phyloP scores from a whole-genome alignment of 805 yeast genomes.

The Candida verbasci region DNA sequence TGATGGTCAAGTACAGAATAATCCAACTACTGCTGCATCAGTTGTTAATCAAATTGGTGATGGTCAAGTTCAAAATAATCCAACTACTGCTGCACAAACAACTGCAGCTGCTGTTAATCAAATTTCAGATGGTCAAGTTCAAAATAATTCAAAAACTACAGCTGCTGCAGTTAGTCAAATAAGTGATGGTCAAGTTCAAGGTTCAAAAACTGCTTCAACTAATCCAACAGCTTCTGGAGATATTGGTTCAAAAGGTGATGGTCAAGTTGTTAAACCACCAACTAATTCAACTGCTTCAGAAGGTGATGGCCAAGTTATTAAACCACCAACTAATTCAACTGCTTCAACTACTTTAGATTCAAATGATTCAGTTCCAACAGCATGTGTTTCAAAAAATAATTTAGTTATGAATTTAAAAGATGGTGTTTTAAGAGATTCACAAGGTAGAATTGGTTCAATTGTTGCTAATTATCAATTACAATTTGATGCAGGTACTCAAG shows the following conservation, averaged over 20 bases:
- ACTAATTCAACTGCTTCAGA: too few relatives aligned
- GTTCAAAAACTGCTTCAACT: conserved; percentile 9
- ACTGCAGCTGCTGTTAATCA: conserved; percentile 18
- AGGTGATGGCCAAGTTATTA: conserved; percentile 41
- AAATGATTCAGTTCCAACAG: conserved; percentile 9
- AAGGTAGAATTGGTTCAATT: conserved; percentile 42
- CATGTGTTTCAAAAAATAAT: conserved; percentile 46
- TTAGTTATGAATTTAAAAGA: conserved; percentile 52
- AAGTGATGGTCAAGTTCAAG: conserved; percentile 28
- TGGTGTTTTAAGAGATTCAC: conserved; percentile 44
- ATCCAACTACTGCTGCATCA: conserved; percentile 19
- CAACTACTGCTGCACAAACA: conserved; percentile 21
- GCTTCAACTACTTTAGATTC: conserved; percentile 21
- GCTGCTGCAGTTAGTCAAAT: conserved; percentile 23
- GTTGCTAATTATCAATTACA: conserved; percentile 67
- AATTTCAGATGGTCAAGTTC: conserved; percentile 29
- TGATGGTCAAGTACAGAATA: conserved; percentile 45
- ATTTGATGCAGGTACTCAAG: conserved; percentile 81
- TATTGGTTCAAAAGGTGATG: conserved; percentile 38
- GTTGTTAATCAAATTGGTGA: conserved; percentile 40
- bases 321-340: too few relatives aligned
- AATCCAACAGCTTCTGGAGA: conserved; percentile 13
- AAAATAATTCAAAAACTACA: conserved; percentile 22
- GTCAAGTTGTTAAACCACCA: conserved; percentile 31
- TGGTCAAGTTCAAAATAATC: conserved; percentile 42